phyloP scores from a whole-genome alignment of 352 stramenopile species.

The Globisporangium rhizosaccharum region DNA sequence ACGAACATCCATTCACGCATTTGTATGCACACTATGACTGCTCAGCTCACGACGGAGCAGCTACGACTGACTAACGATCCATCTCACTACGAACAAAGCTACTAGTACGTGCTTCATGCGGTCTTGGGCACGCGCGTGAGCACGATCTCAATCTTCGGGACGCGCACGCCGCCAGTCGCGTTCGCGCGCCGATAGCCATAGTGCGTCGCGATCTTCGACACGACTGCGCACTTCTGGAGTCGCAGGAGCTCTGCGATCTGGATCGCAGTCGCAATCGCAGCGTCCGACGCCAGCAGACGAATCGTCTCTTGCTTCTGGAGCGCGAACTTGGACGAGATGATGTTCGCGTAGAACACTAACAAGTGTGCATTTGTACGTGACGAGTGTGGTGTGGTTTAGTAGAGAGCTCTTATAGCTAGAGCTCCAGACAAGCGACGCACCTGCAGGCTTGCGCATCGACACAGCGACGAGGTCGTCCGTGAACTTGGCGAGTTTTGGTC shows the following conservation, averaged over 20 bases:
- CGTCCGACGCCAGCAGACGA: slow-evolving; percentile 60
- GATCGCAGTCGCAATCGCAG: slow-evolving; percentile 67
- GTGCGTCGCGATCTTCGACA: slow-evolving; percentile 64
- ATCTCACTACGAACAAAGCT: no score
- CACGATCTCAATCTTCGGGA: slow-evolving; percentile 70
- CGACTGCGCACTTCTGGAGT: slow-evolving; percentile 46
- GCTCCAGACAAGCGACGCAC: slow-evolving; percentile 17
- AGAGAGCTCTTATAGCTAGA: background rate
- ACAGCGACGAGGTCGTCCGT: slow-evolving; percentile 73
- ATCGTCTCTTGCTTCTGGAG: slow-evolving; percentile 61
- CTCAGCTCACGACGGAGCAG: background rate
- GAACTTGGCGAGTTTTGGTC: slow-evolving; percentile 56
- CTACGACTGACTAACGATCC: no score
- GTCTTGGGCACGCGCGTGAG: slow-evolving; percentile 36
- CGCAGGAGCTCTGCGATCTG: slow-evolving; percentile 67
- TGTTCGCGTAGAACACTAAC: slow-evolving; percentile 73
- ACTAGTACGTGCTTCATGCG: slow-evolving; percentile 12
- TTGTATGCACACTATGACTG: no score
- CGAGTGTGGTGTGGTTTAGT: no score
- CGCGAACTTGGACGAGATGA: slow-evolving; percentile 76
- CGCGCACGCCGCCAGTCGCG: slow-evolving; percentile 44
- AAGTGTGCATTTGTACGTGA: background rate
- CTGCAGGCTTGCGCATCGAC: slow-evolving; percentile 59
- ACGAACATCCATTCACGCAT: no score
- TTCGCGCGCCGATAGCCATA: slow-evolving; percentile 55